phyloP scores from a whole-genome alignment of 495 filamentous ascomycete genomes.

The Staphylotrichum longicolle region DNA sequence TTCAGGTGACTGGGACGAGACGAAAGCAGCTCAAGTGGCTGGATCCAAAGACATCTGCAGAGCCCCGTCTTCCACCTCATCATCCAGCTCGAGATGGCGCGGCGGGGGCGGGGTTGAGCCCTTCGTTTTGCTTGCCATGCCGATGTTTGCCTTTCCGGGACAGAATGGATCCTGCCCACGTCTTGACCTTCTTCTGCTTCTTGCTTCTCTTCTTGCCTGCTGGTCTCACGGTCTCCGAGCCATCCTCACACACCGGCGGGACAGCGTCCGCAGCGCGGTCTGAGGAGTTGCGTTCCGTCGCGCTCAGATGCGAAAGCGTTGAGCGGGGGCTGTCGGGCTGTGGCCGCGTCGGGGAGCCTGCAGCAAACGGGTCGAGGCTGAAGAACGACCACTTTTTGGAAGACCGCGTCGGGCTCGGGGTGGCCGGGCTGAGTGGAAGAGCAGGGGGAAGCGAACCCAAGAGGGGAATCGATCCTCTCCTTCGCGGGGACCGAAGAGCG shows the following conservation, averaged over 20 bases:
- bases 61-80: constrained; percentile 26
- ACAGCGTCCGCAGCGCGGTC: constrained; percentile 20
- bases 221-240: constrained; percentile 22
- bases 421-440: constrained; percentile 31
- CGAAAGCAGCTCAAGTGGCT: constrained; percentile 24
- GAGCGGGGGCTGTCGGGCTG: constrained; percentile 41
- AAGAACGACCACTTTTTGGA: constrained; percentile 56
- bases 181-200: constrained; percentile 75
- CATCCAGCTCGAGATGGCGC: constrained; percentile 21
- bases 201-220: constrained; percentile 56
- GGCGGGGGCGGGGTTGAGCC: constrained; percentile 42
- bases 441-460: constrained; percentile 37
- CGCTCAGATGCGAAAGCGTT: constrained; percentile 33
- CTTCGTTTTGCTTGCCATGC: constrained; percentile 41
- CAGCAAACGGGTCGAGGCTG: constrained; percentile 46
- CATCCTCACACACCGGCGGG: constrained; percentile 3
- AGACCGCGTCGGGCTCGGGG: constrained; percentile 47
- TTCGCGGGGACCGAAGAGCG: constrained; percentile 35
- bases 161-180: constrained; percentile 76
- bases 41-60: constrained; percentile 25
- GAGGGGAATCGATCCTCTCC: constrained; percentile 53
- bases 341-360: constrained; percentile 43
- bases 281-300: constrained; percentile 19
- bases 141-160: constrained; percentile 59
- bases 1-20: constrained; percentile 29